Evolutionary conservation across 2,329 filamentous ascomycete species (phyloP), one percentile per base, ranked within the genome.

Genomic region (Penicillium verrucosum): DNA sequence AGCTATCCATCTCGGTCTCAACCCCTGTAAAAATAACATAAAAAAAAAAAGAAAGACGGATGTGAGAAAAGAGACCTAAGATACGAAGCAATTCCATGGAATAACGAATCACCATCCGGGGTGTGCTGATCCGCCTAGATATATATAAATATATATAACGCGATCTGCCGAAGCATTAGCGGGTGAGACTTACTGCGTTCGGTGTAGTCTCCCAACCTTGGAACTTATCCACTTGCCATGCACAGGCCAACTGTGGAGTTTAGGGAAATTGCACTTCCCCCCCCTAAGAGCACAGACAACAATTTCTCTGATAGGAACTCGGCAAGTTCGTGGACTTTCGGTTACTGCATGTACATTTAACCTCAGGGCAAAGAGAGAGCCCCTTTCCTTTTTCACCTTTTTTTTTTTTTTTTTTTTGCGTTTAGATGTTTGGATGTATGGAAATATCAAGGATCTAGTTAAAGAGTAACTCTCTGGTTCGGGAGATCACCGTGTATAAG

Each of bases 121-220:
- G 55, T 48, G 51, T 51, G 34, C 37, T 51, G 41, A 56, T 56
- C 53, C 30, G 21, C 49, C 45, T 16, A 32, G 32, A 43, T 49
- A 29, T 54, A 16, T 37, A 45, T 44, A 56, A 56, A 43, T 49
- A 29, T 54, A 16, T 37, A 45, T 44, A 56, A 56, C 56, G 56
- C 59, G 64, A 65, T 65, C 62, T 65, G 45, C 62, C 63, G 63
- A 64, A 61, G 57, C 42, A 49, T 55, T 44, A 56, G 62, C 60
- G 60, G 64, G 54, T 54, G 51, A 58, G 56, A 66, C 64, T 66
- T 66, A 64, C 64, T 56, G 23, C 60, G 51, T 66, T 48, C 43
- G 59, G 62, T 32, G 59, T 65, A 65, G 63, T 48, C 21, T 32
- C n/a, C 40, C 56, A 53, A 58, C 18, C 2, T 18, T 18, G 18